Percentiles rank a stretch among this genome's conserved stretches.
These are phyloP conservation scores for peach (Prunus persica) DNA, from an alignment of 306 rosid genomes.

Conservation along the genomic window DNA sequence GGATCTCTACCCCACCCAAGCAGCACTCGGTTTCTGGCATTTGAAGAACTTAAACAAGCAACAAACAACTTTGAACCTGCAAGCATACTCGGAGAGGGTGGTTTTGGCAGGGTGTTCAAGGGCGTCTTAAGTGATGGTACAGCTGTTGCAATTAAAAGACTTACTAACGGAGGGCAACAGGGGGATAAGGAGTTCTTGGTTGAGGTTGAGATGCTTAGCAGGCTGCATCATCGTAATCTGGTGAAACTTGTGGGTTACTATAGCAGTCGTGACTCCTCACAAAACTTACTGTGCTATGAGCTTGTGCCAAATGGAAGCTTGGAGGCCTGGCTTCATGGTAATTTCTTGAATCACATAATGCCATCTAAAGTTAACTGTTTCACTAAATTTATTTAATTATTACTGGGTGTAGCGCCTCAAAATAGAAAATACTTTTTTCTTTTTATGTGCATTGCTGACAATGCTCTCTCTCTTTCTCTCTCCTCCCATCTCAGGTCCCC, in stretches of 20 bases:
- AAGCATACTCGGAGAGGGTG: conserved; percentile 91
- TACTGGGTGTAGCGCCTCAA: not conserved
- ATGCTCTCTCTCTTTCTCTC: not conserved
- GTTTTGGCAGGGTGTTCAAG: conserved; percentile 89
- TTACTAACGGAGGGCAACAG: conserved; percentile 89
- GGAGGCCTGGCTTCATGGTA: conserved; percentile 99
- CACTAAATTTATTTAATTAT: not conserved
- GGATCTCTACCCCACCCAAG: conserved; percentile 84
- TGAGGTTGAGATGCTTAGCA: conserved; percentile 98
- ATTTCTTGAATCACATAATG: conserved; percentile 15
- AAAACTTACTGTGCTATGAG: conserved; percentile 92
- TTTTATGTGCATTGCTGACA: not conserved
- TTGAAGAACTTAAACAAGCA: conserved; percentile 94
- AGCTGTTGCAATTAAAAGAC: conserved; percentile 93
- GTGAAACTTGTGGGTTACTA: conserved; percentile 93
- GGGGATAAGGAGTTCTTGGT: conserved; percentile 92
- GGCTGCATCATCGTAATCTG: conserved; percentile 95
- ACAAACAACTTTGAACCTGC: conserved; percentile 87
- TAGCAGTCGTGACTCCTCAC: conserved; percentile 78
- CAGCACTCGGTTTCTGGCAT: conserved; percentile 86
- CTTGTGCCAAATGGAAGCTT: conserved; percentile 98
- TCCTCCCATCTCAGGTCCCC: conserved; percentile 55
- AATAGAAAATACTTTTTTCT: not conserved
- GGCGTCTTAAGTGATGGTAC: conserved; percentile 94
- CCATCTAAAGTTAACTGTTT: conserved; percentile 14